A percentile compares a stretch with the other conserved stretches of the same genome.
Conservation (phyloP, 345 rosid genomes). For the Gossypium herbaceum region DNA sequence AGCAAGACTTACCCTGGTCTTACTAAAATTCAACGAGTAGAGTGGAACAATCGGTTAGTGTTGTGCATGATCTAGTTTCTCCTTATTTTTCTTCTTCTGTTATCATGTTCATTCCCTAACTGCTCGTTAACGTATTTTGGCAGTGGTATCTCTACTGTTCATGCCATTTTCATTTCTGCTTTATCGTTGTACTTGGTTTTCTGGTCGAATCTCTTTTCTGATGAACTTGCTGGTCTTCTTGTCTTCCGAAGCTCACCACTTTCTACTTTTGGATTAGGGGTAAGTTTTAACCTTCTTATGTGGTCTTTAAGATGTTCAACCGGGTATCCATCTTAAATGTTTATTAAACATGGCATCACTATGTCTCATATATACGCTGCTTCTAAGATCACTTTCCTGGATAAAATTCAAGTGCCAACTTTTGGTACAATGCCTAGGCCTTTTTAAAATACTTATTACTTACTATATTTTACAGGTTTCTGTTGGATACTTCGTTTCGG, state of each 20-base stretch:
- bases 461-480: constrained; percentile 51
- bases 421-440: neutral
- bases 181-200: constrained; percentile 67
- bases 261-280: constrained; percentile 74
- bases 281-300: constrained; percentile 26
- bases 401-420: neutral
- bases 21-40: constrained; percentile 54
- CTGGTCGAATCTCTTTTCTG: constrained; percentile 71
- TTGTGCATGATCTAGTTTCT: constrained; percentile 7
- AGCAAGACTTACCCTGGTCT: constrained; percentile 56
- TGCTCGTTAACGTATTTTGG: constrained; percentile 18
- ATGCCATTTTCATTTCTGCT: constrained; percentile 60
- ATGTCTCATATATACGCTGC: neutral
- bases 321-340: neutral
- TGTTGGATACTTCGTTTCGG: constrained; percentile 81
- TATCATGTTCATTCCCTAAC: constrained; percentile 8
- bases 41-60: constrained; percentile 84
- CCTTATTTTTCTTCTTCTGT: constrained; percentile 4
- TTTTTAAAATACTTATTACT: neutral
- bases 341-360: neutral
- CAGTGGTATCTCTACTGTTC: constrained; percentile 82
- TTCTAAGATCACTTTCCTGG: neutral
- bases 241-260: constrained; percentile 61
- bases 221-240: constrained; percentile 37
- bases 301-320: constrained; percentile 2